phyloP scores from a whole-genome alignment of 768 basidiomycete genomes.

The Pleurotus tuber-regium region DNA sequence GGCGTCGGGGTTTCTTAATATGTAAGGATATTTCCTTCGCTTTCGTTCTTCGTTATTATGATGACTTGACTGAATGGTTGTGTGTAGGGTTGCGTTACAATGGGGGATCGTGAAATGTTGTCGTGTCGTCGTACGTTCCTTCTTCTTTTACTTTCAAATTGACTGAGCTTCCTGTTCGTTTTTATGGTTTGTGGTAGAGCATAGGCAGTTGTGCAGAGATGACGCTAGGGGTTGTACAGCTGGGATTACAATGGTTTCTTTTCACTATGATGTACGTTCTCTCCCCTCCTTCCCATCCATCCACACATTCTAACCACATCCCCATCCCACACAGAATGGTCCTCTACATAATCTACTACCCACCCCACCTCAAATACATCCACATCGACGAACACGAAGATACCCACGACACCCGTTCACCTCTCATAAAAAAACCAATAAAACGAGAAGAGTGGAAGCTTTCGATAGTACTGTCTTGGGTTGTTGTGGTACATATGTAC shows the following conservation, averaged over 20 bases:
- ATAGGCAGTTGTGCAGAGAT: conserved; percentile 73
- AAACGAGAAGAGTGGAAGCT: conserved; percentile 72
- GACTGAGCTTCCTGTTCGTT: conserved; percentile 1
- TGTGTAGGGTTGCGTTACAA: conserved; percentile 75
- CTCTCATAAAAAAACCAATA: conserved; percentile 35
- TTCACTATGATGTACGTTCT: conserved; percentile 77
- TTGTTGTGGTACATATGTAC: conserved; percentile 72
- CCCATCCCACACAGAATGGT: conserved; percentile 62
- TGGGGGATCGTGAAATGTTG: conserved; percentile 85
- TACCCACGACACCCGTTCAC: conserved; percentile 33
- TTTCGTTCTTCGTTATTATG: background rate
- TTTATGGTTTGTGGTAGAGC: conserved; percentile 40
- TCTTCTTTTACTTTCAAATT: background rate
- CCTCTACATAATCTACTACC: conserved; percentile 92
- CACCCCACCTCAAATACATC: conserved; percentile 75
- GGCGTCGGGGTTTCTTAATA: conserved; percentile 81
- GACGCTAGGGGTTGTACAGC: conserved; percentile 80
- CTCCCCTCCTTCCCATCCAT: no score
- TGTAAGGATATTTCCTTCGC: conserved; percentile 42
- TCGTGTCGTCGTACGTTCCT: conserved; percentile 57
- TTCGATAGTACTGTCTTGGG: conserved; percentile 74
- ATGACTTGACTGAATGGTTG: conserved; percentile 14
- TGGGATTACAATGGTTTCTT: conserved; percentile 78
- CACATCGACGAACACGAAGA: conserved; percentile 26
- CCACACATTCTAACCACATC: background rate